Percentiles rank a stretch among this genome's conserved stretches.
phyloP scores from a whole-genome alignment of 495 filamentous ascomycete species.

The Hypoxylon cercidicola region DNA sequence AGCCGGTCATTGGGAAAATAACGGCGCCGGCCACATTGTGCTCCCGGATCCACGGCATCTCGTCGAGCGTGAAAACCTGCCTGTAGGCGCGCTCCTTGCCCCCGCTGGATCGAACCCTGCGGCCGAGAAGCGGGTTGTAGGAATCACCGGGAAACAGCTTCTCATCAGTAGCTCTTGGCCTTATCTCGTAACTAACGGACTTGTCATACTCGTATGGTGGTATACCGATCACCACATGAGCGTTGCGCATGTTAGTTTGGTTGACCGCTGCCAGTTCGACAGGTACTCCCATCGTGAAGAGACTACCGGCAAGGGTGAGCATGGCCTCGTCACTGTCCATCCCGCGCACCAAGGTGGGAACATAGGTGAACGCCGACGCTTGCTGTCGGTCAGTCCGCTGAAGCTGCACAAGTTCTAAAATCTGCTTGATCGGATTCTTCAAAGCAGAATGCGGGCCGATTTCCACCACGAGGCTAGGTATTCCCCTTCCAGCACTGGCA shows the following conservation, averaged over 20 bases:
- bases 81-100: slow-evolving; percentile 52
- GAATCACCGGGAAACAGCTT: slow-evolving; percentile 45
- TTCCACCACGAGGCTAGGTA: slow-evolving; percentile 59
- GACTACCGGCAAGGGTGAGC: slow-evolving; percentile 41
- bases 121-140: slow-evolving; percentile 46
- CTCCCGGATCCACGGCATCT: slow-evolving; percentile 58
- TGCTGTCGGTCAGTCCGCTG: slow-evolving; percentile 7
- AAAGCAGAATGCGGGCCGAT: slow-evolving; percentile 71
- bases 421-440: slow-evolving; percentile 64
- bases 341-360: slow-evolving; percentile 32
- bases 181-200: slow-evolving; percentile 42
- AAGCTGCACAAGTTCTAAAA: slow-evolving; percentile 44
- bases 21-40: slow-evolving; percentile 47
- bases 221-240: slow-evolving; percentile 45
- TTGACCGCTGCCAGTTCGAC: slow-evolving; percentile 48
- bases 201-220: slow-evolving; percentile 54
- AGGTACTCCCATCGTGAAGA: slow-evolving; percentile 44
- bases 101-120: slow-evolving; percentile 49
- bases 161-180: slow-evolving; percentile 49
- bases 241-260: slow-evolving; percentile 32
- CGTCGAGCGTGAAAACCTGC: slow-evolving; percentile 46
- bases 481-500: not conserved
- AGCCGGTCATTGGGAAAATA: slow-evolving; percentile 66
- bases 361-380: slow-evolving; percentile 12
- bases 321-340: slow-evolving; percentile 31